Base-by-base conservation (phyloP, 352 stramenopile genomes). In the Phytophthora macrochlamydospora region DNA sequence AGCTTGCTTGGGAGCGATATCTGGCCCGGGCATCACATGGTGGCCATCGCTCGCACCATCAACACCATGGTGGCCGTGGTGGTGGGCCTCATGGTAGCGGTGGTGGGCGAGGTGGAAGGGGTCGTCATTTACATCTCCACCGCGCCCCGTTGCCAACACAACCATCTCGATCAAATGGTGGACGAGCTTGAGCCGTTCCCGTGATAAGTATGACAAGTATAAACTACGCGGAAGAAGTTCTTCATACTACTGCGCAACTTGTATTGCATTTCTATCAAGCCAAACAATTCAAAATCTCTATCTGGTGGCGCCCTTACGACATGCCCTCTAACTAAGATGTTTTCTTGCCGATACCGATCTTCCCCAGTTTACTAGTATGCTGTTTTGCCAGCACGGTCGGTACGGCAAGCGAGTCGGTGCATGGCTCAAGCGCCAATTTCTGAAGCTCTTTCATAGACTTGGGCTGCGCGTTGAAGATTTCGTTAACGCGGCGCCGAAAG, bases 391-490 rank as follows among this genome's bases (percentile, higher is more conserved):
- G 43, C 37, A 75, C 65, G 18, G 71, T 80, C 7, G 81, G 75
- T 24, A 75, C 62, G 43, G 77, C 50, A 28, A 94, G 77, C 13
- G 72, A 82, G 42, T 83, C 86, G 1, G 76, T 92, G 50, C 81
- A 87, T 2, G 88, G 88, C 58, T 94, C 83, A 28, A 65, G 84
- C 3, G 85, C 86, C 32, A 95, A 65, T 18, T 77, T 76, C 43
- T 87, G 72, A 44, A 95, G 72, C 29, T 90, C 79, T 18, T 71
- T 69, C 65, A 94, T 69, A 28, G 75, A 89, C 35, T 72, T 72
- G 1, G 88, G 88, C 40, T 89, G 73, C 24, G 70, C 49, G 49
- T 89, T 81, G 52, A 95, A 95, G 56, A 95, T 95, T 56, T 83
- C 76, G 38, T 68, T 76, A 4, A 95, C 56, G 8, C 87, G 83